phyloP scores from a whole-genome alignment of 2,329 filamentous ascomycete species.

The Fusarium guadeloupense region DNA sequence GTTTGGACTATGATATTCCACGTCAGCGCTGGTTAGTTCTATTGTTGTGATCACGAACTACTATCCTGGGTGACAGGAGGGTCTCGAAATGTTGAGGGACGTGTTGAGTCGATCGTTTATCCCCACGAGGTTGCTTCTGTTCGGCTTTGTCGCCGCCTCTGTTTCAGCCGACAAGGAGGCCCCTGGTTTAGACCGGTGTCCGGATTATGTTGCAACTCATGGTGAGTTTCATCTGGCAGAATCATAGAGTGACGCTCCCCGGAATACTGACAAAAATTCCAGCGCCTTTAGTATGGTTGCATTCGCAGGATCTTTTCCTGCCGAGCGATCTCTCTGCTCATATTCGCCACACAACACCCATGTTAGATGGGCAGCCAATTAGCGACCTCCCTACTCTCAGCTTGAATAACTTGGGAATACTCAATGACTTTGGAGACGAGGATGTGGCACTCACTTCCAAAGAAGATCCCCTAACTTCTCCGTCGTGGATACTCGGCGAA shows the following conservation, averaged over 20 bases:
- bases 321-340: slow-evolving; percentile 46
- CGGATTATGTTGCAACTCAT: slow-evolving; percentile 45
- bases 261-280: not conserved
- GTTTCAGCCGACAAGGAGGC: slow-evolving; percentile 15
- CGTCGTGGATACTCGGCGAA: slow-evolving; percentile 44
- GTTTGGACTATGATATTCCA: not conserved
- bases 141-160: slow-evolving; percentile 2
- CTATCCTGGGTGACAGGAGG: not conserved
- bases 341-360: slow-evolving; percentile 44
- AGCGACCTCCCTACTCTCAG: slow-evolving; percentile 32
- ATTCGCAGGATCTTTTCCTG: slow-evolving; percentile 45
- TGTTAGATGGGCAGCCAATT: slow-evolving; percentile 28
- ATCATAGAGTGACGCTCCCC: not conserved
- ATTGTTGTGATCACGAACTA: not conserved
- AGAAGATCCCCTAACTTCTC: slow-evolving; percentile 42
- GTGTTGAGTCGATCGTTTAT: not conserved
- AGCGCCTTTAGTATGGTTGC: slow-evolving; percentile 48
- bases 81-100: slow-evolving; percentile 13
- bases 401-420: slow-evolving; percentile 44
- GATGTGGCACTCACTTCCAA: slow-evolving; percentile 39
- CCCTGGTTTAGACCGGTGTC: slow-evolving; percentile 24
- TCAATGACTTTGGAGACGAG: slow-evolving; percentile 34
- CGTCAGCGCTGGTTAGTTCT: slow-evolving; percentile 6
- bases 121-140: slow-evolving; percentile 6
- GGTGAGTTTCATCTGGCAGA: slow-evolving; percentile 36